Evolutionary conservation across 83 land plant genomes (phyloP), one percentile per base, ranked within the genome.

Genomic region (Isoetes engelmannii): DNA sequence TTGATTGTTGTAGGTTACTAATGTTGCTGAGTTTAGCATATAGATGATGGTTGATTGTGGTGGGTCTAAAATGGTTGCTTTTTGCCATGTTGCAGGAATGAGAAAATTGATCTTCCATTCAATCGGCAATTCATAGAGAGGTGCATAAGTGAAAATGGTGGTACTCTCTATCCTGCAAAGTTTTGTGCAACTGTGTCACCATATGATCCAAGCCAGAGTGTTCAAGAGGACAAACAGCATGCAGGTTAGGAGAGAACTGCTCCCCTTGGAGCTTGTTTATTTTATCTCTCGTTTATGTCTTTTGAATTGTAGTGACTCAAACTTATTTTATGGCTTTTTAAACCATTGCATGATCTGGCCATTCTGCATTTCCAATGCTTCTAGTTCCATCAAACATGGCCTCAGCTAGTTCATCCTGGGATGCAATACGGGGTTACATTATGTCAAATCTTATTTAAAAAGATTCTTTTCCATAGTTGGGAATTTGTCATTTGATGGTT

Each of bases 71-170:
- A 48, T 21, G 21, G 12, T 15, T 45, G 8, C 17, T 15, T 44
- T 48, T 8, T 60, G 48, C 61, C 55, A 65, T 45, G 7, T 47
- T 8, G 6, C 73, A 87, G 94, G 69, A 19, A 42, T 71, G 50
- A 74, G 47, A 45, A 69, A 57, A 70, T 65, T 50, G 84, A 84
- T 66, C 66, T 78, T 68, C 45, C 69, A 71, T 79, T 71, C 13
- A 76, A 80, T 68, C 82, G 90, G n/a, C 65, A 81, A 43, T 86
- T 86, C 86, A 85, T 92, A 9, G 58, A 58, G 43, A 79, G 63
- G 3, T 56, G 62, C 44, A 79, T 74, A 65, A 74, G 83, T 44
- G 73, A 82, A 54, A 28, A 28, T 28, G 57, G 37, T 47, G 83
- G 84, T 67, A 78, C 80, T 12, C 57, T 74, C 57, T 76, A 83